A percentile compares a stretch with the other conserved stretches of the same genome.
Evolutionary conservation across 1,284 basidiomycete genomes (phyloP).

Genomic region (Microstroma glucosiphilum): DNA sequence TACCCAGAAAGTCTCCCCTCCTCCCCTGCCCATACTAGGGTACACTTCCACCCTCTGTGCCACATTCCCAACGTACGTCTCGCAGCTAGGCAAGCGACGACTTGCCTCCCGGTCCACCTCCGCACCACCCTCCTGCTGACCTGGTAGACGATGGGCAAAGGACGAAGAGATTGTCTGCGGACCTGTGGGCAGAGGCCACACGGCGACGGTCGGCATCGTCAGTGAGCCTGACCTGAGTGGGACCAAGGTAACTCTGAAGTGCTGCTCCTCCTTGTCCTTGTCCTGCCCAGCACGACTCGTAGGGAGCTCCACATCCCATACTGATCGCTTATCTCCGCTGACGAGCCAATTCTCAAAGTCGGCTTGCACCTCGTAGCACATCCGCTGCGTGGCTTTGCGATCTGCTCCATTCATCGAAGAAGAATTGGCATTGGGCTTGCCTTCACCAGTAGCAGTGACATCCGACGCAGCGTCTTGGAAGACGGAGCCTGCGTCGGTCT

Average conservation of each 20-base stretch:
- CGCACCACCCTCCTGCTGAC: background rate
- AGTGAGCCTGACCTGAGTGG: slow-evolving; percentile 30
- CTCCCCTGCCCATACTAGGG: background rate
- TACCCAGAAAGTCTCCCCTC: slow-evolving; percentile 7
- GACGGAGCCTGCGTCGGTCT: slow-evolving; percentile 8
- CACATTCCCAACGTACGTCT: slow-evolving; percentile 29
- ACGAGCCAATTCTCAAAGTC: slow-evolving; percentile 42
- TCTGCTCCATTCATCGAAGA: background rate
- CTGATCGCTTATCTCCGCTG: slow-evolving; percentile 30
- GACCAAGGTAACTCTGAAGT: slow-evolving; percentile 22
- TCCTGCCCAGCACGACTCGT: background rate
- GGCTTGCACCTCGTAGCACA: slow-evolving; percentile 34
- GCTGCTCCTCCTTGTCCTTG: background rate
- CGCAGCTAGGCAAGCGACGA: slow-evolving; percentile 16
- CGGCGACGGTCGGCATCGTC: slow-evolving; percentile 19
- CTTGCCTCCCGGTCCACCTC: slow-evolving; percentile 10
- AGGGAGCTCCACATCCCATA: slow-evolving; percentile 9
- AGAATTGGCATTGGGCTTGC: background rate
- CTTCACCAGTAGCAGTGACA: background rate
- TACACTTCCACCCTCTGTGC: slow-evolving; percentile 21
- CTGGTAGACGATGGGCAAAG: background rate
- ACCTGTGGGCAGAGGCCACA: slow-evolving; percentile 15
- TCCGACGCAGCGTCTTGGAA: slow-evolving; percentile 1
- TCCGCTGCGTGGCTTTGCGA: background rate
- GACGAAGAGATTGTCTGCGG: background rate